A percentile compares a stretch with the other conserved stretches of the same genome.
Evolutionary conservation across 352 stramenopile genomes (phyloP).

Genomic region (Phytophthora fragariaefolia): DNA sequence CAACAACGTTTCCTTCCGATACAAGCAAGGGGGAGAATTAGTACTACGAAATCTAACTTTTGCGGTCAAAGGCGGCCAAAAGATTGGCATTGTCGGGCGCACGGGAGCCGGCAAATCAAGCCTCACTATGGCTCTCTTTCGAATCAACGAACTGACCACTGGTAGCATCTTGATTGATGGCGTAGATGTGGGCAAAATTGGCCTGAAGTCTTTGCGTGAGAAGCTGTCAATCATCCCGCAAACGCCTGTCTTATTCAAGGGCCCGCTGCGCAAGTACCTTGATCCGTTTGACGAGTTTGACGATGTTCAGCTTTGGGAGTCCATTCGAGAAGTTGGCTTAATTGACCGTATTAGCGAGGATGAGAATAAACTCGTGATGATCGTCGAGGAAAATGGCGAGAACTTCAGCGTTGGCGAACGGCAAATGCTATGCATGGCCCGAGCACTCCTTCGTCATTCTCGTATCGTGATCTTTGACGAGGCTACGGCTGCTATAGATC

Average conservation of each 20-base stretch:
- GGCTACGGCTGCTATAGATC: slow-evolving; percentile 78
- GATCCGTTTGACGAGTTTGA: slow-evolving; percentile 89
- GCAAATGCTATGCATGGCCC: slow-evolving; percentile 93
- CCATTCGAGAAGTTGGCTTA: slow-evolving; percentile 51
- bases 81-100: slow-evolving; percentile 27
- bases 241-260: slow-evolving; percentile 92
- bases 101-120: slow-evolving; percentile 31
- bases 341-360: slow-evolving; percentile 58
- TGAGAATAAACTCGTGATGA: slow-evolving; percentile 64
- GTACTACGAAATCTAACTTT: slow-evolving; percentile 84
- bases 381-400: slow-evolving; percentile 91
- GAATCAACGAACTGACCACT: slow-evolving; percentile 80
- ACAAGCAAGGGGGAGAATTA: slow-evolving; percentile 66
- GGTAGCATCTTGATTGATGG: slow-evolving; percentile 89
- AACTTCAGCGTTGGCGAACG: slow-evolving; percentile 96
- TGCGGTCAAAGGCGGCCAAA: slow-evolving; percentile 63
- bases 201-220: slow-evolving; percentile 71
- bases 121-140: slow-evolving; percentile 36
- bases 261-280: slow-evolving; percentile 89
- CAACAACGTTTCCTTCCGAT: slow-evolving; percentile 85
- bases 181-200: slow-evolving; percentile 73
- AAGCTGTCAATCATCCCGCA: slow-evolving; percentile 93
- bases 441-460: slow-evolving; percentile 88
- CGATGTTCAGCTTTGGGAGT: slow-evolving; percentile 69
- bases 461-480: slow-evolving; percentile 79